These are phyloP conservation scores for Heliophila coronopifolia DNA, from an alignment of 441 rosid genomes.

Conservation along the genomic window DNA sequence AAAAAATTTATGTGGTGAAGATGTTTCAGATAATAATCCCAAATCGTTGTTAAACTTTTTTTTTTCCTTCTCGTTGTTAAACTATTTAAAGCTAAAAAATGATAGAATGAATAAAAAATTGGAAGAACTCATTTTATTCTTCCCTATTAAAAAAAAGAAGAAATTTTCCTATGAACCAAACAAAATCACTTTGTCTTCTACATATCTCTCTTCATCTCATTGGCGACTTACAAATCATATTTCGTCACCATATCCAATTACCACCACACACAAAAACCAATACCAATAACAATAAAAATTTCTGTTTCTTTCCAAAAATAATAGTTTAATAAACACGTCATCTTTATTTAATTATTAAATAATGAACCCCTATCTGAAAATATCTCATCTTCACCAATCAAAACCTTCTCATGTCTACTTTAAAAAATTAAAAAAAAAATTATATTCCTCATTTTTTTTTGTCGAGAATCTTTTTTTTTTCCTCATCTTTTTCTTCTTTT, in stretches of 20 bases:
- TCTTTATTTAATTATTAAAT: constrained; percentile 3
- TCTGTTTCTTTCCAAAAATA: not conserved
- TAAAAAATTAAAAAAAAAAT: not conserved
- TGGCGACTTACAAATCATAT: constrained; percentile 1
- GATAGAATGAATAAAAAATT: no score
- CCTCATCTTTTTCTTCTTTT: not conserved
- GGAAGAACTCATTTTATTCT: constrained; percentile 34
- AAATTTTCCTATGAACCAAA: constrained; percentile 28
- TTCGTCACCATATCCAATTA: constrained; percentile 24
- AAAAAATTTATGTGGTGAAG: no score
- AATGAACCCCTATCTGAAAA: constrained; percentile 9
- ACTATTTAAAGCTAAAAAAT: no score
- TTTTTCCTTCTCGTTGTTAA: no score
- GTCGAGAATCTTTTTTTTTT: not conserved
- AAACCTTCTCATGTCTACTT: constrained; percentile 13
- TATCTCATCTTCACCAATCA: constrained; percentile 30
- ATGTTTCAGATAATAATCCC: no score
- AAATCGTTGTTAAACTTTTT: no score
- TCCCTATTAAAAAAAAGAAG: constrained; percentile 32
- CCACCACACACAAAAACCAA: constrained; percentile 23
- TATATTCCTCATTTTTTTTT: not conserved
- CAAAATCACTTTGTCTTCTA: constrained; percentile 17
- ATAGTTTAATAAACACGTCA: constrained; percentile 20
- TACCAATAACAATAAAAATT: not conserved
- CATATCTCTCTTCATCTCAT: no score